A percentile compares a stretch with the other conserved stretches of the same genome.
Evolutionary conservation across 2,329 filamentous ascomycete species (phyloP).

Genomic region (Stagonosporopsis vannaccii): DNA sequence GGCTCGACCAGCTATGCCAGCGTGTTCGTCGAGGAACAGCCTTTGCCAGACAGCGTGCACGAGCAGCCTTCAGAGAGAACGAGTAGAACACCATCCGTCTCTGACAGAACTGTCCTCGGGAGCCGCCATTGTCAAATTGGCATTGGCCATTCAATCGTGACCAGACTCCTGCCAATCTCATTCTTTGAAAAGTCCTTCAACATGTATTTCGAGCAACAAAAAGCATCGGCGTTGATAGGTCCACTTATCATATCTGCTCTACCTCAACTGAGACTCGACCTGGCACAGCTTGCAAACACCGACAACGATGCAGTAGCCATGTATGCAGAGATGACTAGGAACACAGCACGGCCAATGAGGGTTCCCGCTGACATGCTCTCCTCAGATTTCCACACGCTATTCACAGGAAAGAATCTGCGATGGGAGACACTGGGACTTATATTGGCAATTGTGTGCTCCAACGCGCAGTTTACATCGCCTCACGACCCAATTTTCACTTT

Average conservation of each 20-base stretch:
- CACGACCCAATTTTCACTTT: constrained; percentile 42
- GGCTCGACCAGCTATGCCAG: constrained; percentile 48
- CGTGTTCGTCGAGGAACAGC: constrained; percentile 42
- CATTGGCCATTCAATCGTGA: constrained; percentile 38
- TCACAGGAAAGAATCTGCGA: constrained; percentile 44
- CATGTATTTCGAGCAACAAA: constrained; percentile 38
- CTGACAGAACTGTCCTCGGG: constrained; percentile 25
- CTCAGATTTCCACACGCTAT: constrained; percentile 43
- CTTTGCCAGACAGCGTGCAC: constrained; percentile 40
- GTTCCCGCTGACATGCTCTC: constrained; percentile 41
- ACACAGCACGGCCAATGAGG: constrained; percentile 41
- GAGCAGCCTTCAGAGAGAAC: constrained; percentile 39
- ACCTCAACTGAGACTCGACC: constrained; percentile 40
- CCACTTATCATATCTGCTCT: constrained; percentile 42
- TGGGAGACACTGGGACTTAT: constrained; percentile 47
- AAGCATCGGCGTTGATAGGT: constrained; percentile 36
- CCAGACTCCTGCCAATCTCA: constrained; percentile 38
- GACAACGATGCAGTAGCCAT: constrained; percentile 29
- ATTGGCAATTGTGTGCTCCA: constrained; percentile 36
- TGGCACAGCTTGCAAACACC: constrained; percentile 32
- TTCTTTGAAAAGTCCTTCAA: constrained; percentile 39
- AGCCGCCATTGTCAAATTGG: constrained; percentile 41
- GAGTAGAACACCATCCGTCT: constrained; percentile 31
- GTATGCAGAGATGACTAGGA: constrained; percentile 43
- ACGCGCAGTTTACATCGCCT: constrained; percentile 42